Percentiles rank a stretch among this genome's conserved stretches.
Conservation (phyloP, 2,329 filamentous ascomycete species). For the Colletotrichum orbiculare region DNA sequence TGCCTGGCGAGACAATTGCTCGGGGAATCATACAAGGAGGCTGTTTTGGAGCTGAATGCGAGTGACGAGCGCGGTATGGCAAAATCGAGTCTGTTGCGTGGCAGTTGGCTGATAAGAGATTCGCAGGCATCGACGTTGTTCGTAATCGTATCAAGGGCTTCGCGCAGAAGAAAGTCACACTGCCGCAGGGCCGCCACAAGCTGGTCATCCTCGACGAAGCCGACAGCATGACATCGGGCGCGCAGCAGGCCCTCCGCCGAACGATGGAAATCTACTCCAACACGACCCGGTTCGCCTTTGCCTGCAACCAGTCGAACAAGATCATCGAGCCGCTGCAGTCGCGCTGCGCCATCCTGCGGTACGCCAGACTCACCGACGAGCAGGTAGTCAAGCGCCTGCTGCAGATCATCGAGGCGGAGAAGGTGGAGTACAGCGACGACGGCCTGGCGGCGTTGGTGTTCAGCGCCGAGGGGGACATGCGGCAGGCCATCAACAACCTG, state of each 20-base stretch:
- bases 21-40: conserved; percentile 95
- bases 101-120: not conserved
- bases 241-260: conserved; percentile 91
- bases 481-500: conserved; percentile 98
- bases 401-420: conserved; percentile 93
- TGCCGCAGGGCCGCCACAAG: conserved; percentile 91
- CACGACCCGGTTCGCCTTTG: conserved; percentile 96
- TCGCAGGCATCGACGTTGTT: conserved; percentile 90
- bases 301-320: conserved; percentile 98
- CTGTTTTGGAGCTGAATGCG: conserved; percentile 94
- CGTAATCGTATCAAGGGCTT: conserved; percentile 98
- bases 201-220: conserved; percentile 98
- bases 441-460: conserved; percentile 96
- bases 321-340: conserved; percentile 99
- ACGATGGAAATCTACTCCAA: conserved; percentile 99
- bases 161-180: conserved; percentile 97
- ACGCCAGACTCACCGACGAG: conserved; percentile 89
- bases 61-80: conserved; percentile 85
- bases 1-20: conserved; percentile 93
- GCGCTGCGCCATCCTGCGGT: conserved; percentile 93
- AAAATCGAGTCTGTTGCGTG: conserved; percentile 63
- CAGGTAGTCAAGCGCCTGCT: conserved; percentile 91
- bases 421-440: conserved; percentile 91
- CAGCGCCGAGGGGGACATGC: conserved; percentile 97
- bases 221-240: conserved; percentile 97